Evolutionary conservation across 345 rosid species (phyloP), one percentile per base, ranked within the genome.

Genomic region (Raphanus sativus): DNA sequence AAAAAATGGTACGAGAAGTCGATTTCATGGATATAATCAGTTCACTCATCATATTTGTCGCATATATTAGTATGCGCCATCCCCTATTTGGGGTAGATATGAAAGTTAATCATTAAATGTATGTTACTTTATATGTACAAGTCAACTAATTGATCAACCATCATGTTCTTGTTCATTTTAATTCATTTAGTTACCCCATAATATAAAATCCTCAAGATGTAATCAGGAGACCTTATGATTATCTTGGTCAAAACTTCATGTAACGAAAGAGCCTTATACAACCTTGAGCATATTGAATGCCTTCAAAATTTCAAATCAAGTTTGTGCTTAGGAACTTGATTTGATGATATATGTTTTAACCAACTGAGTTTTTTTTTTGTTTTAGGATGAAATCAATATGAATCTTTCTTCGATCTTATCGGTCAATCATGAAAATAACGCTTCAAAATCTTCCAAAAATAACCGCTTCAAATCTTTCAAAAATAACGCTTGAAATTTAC

Each of bases 141-240:
- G 16, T 48, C 16, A 55, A 6, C 24, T 16, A 52, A 5, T 6
- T 8, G 9, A 52, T 52, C 58, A 16, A 48, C 5, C 54, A 13
- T 42, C 58, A 15, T 52, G 24, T 5, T 52, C 58, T n/a, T 26
- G 65, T 38, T 66, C 40, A 55, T 74, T 40, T 26, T 8, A 45
- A 72, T 25, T 67, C 36, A 56, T 71, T 9, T 28, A 69, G 52
- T 64, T 42, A 63, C 61, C 40, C 28, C 26, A 67, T 42, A 58
- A 15, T 62, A 62, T 62, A 8, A 52, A 40, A 64, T 16, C 61
- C 71, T 65, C 67, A 58, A 56, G 21, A 38, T 40, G 42, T 71
- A 38, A 17, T 34, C 26, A 15, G 65, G 6, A 25, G 61, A 26
- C 15, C 58, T 36, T 56, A 56, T 21, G 25, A 36, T 8, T 55